These are phyloP conservation scores for Epithemia pelagica DNA, from an alignment of 108 stramenopile genomes.

Conservation along the genomic window DNA sequence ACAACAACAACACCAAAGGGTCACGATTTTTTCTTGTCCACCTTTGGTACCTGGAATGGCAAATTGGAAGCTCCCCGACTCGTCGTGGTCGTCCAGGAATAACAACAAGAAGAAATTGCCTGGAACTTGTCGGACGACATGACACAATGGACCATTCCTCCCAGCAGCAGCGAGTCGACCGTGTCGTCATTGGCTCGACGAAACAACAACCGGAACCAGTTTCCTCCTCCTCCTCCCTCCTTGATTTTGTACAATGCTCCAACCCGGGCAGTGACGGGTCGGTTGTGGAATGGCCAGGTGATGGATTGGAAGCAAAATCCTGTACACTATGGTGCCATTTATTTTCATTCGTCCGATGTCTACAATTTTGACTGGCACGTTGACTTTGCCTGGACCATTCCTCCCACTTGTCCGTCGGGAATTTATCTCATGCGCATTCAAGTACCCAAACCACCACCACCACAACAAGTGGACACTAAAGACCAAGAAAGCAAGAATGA, in stretches of 20 bases:
- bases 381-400: constrained; percentile 15
- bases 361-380: constrained; percentile 18
- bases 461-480: neutral
- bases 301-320: constrained; percentile 21
- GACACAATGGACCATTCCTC: constrained; percentile 14
- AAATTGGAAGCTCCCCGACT: neutral
- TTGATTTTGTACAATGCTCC: constrained; percentile 14
- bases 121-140: neutral
- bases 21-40: neutral
- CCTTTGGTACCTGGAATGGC: neutral
- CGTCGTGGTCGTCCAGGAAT: neutral
- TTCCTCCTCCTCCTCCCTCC: neutral
- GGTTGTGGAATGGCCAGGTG: constrained; percentile 19
- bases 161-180: too few species aligned
- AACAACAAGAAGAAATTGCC: too few species aligned
- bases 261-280: constrained; percentile 20
- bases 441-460: neutral
- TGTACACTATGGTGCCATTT: constrained; percentile 22
- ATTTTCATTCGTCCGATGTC: constrained; percentile 24
- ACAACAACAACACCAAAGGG: too few species aligned
- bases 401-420: constrained; percentile 15
- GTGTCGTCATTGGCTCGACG: neutral
- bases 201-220: neutral
- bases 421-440: constrained; percentile 20
- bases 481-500: neutral